Conservation (phyloP, 2,329 filamentous ascomycete species). For the Claviceps humidiphila region DNA sequence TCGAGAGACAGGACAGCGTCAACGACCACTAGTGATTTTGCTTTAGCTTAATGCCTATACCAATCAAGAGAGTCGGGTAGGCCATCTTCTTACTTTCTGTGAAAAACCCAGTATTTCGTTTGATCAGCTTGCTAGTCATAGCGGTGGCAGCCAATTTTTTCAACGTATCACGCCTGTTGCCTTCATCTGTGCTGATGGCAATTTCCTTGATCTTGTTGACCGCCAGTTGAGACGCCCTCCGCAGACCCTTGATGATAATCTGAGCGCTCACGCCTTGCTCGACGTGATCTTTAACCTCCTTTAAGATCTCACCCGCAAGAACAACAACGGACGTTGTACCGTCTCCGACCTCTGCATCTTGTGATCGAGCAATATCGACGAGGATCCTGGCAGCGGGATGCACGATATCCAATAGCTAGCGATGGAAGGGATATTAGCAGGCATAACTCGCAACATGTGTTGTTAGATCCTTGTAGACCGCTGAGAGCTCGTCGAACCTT, state of each 20-base stretch:
- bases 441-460: not conserved
- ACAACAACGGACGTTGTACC: constrained; percentile 97
- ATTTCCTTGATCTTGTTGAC: constrained; percentile 99
- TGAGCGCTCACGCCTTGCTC: constrained; percentile 96
- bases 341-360: constrained; percentile 97
- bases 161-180: constrained; percentile 76
- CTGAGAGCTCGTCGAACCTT: constrained; percentile 45
- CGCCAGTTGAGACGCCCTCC: constrained; percentile 76
- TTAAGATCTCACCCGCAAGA: constrained; percentile 90
- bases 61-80: not conserved
- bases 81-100: constrained; percentile 62
- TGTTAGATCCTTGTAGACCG: not conserved
- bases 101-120: constrained; percentile 93
- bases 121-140: constrained; percentile 99
- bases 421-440: not conserved
- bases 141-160: constrained; percentile 83
- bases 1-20: constrained; percentile 91
- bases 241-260: constrained; percentile 90
- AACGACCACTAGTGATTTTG: constrained; percentile 63
- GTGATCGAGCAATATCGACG: constrained; percentile 94
- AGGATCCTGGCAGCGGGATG: constrained; percentile 95
- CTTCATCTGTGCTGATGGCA: constrained; percentile 70
- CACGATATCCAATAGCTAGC: constrained; percentile 87
- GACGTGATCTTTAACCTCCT: constrained; percentile 91
- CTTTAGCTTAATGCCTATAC: constrained; percentile 14